phyloP scores from a whole-genome alignment of 1,139 yeast species.

The Arxiozyma telluris region DNA sequence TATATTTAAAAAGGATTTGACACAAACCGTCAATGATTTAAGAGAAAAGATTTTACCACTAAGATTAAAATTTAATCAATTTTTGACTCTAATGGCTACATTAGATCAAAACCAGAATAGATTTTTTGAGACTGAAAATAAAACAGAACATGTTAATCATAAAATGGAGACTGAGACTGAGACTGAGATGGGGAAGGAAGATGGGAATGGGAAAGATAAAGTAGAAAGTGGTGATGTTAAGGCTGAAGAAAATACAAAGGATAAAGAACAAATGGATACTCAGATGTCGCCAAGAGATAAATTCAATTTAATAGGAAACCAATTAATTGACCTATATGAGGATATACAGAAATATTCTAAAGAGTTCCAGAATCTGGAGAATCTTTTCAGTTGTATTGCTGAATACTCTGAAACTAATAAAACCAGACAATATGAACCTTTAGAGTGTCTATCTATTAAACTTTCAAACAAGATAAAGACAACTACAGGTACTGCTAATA shows the following conservation, averaged over 20 bases:
- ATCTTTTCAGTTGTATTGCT: slow-evolving; percentile 22
- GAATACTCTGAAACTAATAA: slow-evolving; percentile 18
- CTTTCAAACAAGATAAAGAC: neutral
- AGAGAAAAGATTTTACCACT: slow-evolving; percentile 23
- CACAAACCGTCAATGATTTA: slow-evolving; percentile 10
- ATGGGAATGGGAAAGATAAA: neutral
- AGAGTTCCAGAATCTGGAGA: slow-evolving; percentile 19
- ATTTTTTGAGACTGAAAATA: neutral
- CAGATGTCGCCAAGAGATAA: slow-evolving; percentile 17
- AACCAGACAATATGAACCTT: slow-evolving; percentile 19
- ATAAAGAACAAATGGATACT: neutral
- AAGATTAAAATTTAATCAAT: slow-evolving; percentile 23
- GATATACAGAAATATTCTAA: slow-evolving; percentile 21
- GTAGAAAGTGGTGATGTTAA: neutral
- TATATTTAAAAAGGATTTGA: slow-evolving; percentile 9
- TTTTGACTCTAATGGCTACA: slow-evolving; percentile 20
- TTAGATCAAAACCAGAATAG: slow-evolving; percentile 11
- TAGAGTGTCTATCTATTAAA: slow-evolving; percentile 16
- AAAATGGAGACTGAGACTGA: neutral
- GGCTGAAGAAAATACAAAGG: neutral
- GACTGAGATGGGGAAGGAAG: too few relatives aligned
- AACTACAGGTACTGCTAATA: neutral
- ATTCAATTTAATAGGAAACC: slow-evolving; percentile 15
- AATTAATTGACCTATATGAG: slow-evolving; percentile 17
- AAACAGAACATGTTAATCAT: neutral